phyloP scores from a whole-genome alignment of 352 stramenopile species.

The Pythium graminicola region DNA sequence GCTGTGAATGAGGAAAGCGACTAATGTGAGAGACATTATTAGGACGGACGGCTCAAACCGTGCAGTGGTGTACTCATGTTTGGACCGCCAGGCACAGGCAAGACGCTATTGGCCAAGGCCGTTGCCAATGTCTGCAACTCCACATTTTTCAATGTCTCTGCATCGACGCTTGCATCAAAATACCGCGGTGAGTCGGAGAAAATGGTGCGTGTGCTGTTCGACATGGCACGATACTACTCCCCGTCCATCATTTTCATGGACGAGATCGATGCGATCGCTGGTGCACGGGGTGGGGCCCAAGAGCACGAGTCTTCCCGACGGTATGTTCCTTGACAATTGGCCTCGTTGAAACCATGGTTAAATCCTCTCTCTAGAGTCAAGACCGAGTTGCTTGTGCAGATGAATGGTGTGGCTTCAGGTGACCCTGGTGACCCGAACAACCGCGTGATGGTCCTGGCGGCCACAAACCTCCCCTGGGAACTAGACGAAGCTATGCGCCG shows the following conservation, averaged over 20 bases:
- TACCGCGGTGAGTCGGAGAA: constrained; percentile 94
- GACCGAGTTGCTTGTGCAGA: constrained; percentile 97
- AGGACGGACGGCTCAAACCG: constrained; percentile 73
- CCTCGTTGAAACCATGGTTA: not conserved
- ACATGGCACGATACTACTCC: constrained; percentile 96
- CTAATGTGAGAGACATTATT: not conserved
- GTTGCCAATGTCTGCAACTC: constrained; percentile 99
- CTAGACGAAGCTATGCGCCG: constrained; percentile 87
- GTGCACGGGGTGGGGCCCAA: constrained; percentile 55
- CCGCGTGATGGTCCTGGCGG: constrained; percentile 86
- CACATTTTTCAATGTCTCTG: constrained; percentile 98
- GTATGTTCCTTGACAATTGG: constrained; percentile 17
- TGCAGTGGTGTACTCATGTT: constrained; percentile 86
- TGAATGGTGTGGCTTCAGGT: constrained; percentile 88
- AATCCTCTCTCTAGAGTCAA: constrained; percentile 77
- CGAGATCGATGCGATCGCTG: constrained; percentile 95
- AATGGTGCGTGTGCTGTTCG: constrained; percentile 96
- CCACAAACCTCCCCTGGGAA: constrained; percentile 91
- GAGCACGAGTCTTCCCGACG: constrained; percentile 81
- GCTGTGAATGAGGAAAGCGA: not conserved
- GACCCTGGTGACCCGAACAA: constrained; percentile 31
- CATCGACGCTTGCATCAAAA: constrained; percentile 89
- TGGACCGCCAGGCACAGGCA: constrained; percentile 95
- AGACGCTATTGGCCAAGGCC: constrained; percentile 99
- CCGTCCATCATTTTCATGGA: constrained; percentile 98